Percentiles rank a stretch among this genome's conserved stretches.
Conservation (phyloP, 2,329 filamentous ascomycete species). For the Aspergillus fumigatus region DNA sequence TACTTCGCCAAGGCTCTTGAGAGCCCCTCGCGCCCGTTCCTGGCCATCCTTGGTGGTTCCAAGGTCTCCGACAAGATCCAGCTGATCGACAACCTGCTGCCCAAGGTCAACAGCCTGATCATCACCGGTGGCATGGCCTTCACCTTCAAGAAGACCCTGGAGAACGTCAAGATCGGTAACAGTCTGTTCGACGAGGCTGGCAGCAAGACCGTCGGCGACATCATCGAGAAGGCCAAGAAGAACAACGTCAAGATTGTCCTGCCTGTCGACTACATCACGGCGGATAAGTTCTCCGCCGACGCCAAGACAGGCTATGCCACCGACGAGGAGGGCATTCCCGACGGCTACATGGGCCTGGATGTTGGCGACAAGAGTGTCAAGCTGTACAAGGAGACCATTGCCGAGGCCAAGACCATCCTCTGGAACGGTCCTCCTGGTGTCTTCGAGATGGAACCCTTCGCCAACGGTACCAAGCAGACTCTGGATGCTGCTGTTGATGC, state of each 20-base stretch:
- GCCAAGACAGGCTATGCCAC: constrained; percentile 77
- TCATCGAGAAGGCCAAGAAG: constrained; percentile 94
- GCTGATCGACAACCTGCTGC: constrained; percentile 96
- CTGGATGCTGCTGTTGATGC: constrained; percentile 83
- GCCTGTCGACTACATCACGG: constrained; percentile 91
- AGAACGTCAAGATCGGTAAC: constrained; percentile 83
- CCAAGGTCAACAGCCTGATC: constrained; percentile 95
- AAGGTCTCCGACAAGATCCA: constrained; percentile 99
- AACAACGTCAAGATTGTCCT: constrained; percentile 94
- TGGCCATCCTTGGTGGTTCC: constrained; percentile 94
- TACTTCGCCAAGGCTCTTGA: constrained; percentile 98
- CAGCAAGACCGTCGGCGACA: constrained; percentile 79
- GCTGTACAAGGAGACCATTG: constrained; percentile 83
- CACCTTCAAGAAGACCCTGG: constrained; percentile 99
- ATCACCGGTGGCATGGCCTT: constrained; percentile 98
- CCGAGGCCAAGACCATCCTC: constrained; percentile 88
- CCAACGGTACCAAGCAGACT: constrained; percentile 84
- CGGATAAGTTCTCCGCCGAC: constrained; percentile 87
- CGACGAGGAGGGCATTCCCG: constrained; percentile 83
- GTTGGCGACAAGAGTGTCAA: constrained; percentile 84
- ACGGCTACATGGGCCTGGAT: constrained; percentile 98
- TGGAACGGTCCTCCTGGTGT: constrained; percentile 98
- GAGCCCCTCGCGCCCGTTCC: constrained; percentile 88
- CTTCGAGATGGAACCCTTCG: constrained; percentile 95
- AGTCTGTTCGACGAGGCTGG: constrained; percentile 92